A percentile compares a stretch with the other conserved stretches of the same genome.
Conservation (phyloP, 306 rosid species). For the Fagus crenata region DNA sequence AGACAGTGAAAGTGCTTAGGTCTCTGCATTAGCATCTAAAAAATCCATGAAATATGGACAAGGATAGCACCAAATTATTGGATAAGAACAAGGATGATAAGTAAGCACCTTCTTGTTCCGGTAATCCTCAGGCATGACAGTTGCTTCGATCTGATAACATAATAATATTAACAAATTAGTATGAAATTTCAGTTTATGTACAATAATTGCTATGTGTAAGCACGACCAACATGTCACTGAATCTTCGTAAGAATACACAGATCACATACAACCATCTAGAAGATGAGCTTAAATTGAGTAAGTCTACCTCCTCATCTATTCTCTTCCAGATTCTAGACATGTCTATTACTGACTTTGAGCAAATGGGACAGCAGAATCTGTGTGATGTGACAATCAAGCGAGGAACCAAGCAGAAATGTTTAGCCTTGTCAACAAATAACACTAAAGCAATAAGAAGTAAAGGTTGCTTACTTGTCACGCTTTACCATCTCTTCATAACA, state of each 20-base stretch:
- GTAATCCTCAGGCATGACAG: constrained; percentile 81
- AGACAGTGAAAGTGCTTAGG: background rate
- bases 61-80: constrained; percentile 10
- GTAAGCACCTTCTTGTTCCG: constrained; percentile 67
- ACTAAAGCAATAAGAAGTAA: background rate
- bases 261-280: constrained; percentile 6
- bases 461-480: constrained; percentile 62
- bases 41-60: background rate
- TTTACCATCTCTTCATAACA: constrained; percentile 78
- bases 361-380: constrained; percentile 91
- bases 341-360: constrained; percentile 81
- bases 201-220: constrained; percentile 15
- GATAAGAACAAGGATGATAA: constrained; percentile 19
- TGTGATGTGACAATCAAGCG: constrained; percentile 22
- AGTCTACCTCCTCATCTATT: constrained; percentile 86
- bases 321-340: constrained; percentile 88
- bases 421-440: background rate
- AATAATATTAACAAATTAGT: constrained; percentile 23
- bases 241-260: constrained; percentile 10
- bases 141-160: constrained; percentile 72
- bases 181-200: background rate
- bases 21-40: constrained; percentile 1
- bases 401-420: constrained; percentile 4
- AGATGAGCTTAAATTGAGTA: constrained; percentile 17
- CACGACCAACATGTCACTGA: constrained; percentile 1